Evolutionary conservation across 2,329 filamentous ascomycete genomes (phyloP).

Genomic region (Orbilia brochopaga): DNA sequence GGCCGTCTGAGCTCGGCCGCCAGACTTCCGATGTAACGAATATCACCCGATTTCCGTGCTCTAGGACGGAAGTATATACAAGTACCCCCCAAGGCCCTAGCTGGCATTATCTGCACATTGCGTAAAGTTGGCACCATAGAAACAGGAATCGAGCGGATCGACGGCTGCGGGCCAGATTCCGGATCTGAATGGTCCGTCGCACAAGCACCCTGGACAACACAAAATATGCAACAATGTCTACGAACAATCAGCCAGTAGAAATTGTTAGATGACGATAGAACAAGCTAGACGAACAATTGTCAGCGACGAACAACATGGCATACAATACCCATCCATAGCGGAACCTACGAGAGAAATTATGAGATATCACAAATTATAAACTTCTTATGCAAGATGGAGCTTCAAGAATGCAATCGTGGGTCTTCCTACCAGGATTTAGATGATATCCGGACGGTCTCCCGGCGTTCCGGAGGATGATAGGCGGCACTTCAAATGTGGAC

Average conservation of each 20-base stretch:
- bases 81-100: neutral
- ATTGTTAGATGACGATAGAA: neutral
- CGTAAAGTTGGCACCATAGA: neutral
- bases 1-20: too few species aligned
- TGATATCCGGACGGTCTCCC: neutral
- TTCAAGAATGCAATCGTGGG: neutral
- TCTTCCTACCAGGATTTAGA: neutral
- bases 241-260: constrained; percentile 3
- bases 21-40: too few species aligned
- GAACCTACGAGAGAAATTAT: neutral
- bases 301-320: constrained; percentile 1
- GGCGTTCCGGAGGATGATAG: neutral
- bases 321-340: neutral
- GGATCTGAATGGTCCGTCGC: constrained; percentile 7
- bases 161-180: neutral
- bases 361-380: neutral
- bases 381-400: neutral
- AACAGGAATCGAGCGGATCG: constrained; percentile 9
- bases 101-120: neutral
- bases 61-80: too few species aligned
- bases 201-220: constrained; percentile 22
- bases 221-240: constrained; percentile 26
- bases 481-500: neutral
- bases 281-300: neutral
- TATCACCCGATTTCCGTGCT: too few species aligned